Percentiles rank a stretch among this genome's conserved stretches.
Conservation (phyloP, 1,284 basidiomycete genomes). For the Mycena sp. region DNA sequence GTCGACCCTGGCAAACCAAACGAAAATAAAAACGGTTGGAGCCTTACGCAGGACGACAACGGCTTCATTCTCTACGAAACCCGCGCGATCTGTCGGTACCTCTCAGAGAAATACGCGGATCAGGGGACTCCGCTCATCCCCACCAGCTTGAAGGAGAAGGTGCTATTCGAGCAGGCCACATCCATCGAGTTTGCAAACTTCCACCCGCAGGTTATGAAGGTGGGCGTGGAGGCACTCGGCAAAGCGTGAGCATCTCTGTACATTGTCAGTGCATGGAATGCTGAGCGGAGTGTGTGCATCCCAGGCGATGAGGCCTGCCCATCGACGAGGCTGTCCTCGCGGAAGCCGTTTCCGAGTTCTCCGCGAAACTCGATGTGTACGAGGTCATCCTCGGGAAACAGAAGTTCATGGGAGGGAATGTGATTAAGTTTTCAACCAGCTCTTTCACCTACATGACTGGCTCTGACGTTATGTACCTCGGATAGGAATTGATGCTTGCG, state of each 20-base stretch:
- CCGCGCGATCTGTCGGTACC: slow-evolving; percentile 32
- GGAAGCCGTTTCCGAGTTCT: slow-evolving; percentile 44
- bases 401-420: slow-evolving; percentile 61
- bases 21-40: no score
- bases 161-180: slow-evolving; percentile 12
- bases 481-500: slow-evolving; percentile 11
- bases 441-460: neutral
- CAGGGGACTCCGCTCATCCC: slow-evolving; percentile 13
- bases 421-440: no score
- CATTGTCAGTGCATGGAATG: no score
- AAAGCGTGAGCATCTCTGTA: slow-evolving; percentile 35
- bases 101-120: slow-evolving; percentile 33
- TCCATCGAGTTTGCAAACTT: slow-evolving; percentile 43
- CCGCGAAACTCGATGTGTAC: slow-evolving; percentile 56
- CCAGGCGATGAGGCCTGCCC: no score
- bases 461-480: neutral
- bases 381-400: slow-evolving; percentile 61
- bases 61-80: slow-evolving; percentile 24
- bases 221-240: slow-evolving; percentile 44
- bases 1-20: no score
- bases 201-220: slow-evolving; percentile 41
- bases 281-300: no score
- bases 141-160: neutral
- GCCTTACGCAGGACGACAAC: slow-evolving; percentile 27
- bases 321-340: no score